Evolutionary conservation across 345 rosid species (phyloP), one percentile per base, ranked within the genome.

Genomic region (Gossypium anomalum): DNA sequence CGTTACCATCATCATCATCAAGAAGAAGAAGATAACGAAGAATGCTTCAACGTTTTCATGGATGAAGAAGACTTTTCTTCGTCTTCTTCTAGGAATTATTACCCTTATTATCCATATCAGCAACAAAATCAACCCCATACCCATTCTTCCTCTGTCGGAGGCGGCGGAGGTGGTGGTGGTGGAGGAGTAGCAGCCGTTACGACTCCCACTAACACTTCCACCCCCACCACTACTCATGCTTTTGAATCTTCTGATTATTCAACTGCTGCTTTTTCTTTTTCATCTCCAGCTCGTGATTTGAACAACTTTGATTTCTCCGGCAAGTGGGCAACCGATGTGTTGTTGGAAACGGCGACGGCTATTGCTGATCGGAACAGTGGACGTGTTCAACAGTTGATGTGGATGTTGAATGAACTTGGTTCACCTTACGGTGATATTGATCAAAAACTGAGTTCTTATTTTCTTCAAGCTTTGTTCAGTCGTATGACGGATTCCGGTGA

Each of bases 11-110:
- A 74, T 72, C 80, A 77, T 80, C 83, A 85, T 10, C 85, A 82
- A 76, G 85, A 77, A 67, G 93, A 90, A 7, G 64, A 60, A 27
- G 64, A 60, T 77, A 81, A 90, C 17, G 64, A 60, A 60, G 64
- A 60, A 60, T 60, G 64, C 64, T 60, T 60, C 43, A 60, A 60
- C 64, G 10, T 60, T 60, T 60, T 60, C 64, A 95, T 95, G 98
- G 99, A 95, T 89, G 99, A 95, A 79, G 98, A 95, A 82, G 99
- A 93, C 94, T 94, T 93, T 78, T 95, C 98, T 79, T 95, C 98
- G 78, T 91, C 95, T 82, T 95, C 97, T 83, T 92, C 98, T 75
- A 89, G 77, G 57, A 90, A 61, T 12, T 74, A 74, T 44, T 74
- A 74, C 34, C 61, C 70, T 29, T n/a, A 48, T 61, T 45, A 73